Evolutionary conservation across 805 yeast genomes (phyloP), one percentile per base, ranked within the genome.

Genomic region (Wickerhamomyces mucosus): DNA sequence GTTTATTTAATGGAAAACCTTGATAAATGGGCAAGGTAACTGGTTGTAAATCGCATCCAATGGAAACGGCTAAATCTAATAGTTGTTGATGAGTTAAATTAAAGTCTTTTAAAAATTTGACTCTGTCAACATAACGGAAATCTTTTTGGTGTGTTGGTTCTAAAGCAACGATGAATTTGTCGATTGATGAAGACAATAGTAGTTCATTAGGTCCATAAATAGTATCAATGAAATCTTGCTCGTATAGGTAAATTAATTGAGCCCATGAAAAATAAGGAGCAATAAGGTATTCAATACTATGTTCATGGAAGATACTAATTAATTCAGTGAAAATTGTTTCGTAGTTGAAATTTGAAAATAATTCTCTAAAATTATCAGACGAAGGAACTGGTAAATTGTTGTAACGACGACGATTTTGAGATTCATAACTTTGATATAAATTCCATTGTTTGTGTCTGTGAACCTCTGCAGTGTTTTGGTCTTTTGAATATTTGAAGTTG

Each of bases 131-230:
- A 49, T 67, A 81, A 44, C 78, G 67, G 50, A 85, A 81, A 39
- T 72, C 81, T 40, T 69, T 69, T 21, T 67, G 62, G 33, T 67
- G 72, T 39, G 75, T 68, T n/a, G n/a, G n/a, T 38, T 82, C 94
- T 65, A 86, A 67, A 14, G 79, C 72, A 30, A 77, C 55, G 34
- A 89, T 78, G 36, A 86, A 74, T 41, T 72, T 78, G 35, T 83
- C 92, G 18, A 80, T 66, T 16, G 70, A 67, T 5, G 56, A 58
- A 28, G 72, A 53, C 50, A 89, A 59, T 27, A 88, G 58, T 23
- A 76, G 65, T 45, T 92, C 97, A 1, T 86, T 78, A 7, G 95
- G 78, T 1, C 95, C 95, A 55, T 75, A 82, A 22, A 88, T 73
- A 5, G 80, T 75, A 52, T 88, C 86, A 31, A 89, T 69, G 28